Percentiles rank a stretch among this genome's conserved stretches.
Evolutionary conservation across 495 filamentous ascomycete genomes (phyloP).

Genomic region (Amphirosellinia nigrospora): DNA sequence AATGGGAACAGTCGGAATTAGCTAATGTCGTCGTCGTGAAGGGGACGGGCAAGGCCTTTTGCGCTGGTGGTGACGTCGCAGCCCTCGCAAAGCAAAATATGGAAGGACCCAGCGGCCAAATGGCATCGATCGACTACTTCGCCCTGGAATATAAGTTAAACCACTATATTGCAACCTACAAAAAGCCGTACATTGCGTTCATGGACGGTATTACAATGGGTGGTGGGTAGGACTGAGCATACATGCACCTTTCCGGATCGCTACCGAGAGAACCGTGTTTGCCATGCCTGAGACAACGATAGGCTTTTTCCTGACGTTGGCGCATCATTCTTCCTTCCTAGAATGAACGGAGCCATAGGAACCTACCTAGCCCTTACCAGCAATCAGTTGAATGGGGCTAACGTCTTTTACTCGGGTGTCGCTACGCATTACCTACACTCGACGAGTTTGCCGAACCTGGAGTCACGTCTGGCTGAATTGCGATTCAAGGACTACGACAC

Average conservation of each 20-base stretch:
- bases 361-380: conserved; percentile 93
- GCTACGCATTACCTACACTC: conserved; percentile 97
- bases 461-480: conserved; percentile 85
- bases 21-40: conserved; percentile 93
- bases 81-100: conserved; percentile 75
- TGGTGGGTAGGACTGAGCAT: conserved; percentile 93
- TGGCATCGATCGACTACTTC: conserved; percentile 82
- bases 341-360: conserved; percentile 81
- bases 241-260: conserved; percentile 94
- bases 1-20: conserved; percentile 93
- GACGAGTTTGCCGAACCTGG: conserved; percentile 76
- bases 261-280: conserved; percentile 92
- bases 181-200: conserved; percentile 91
- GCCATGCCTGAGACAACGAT: conserved; percentile 99
- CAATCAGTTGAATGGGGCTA: conserved; percentile 76
- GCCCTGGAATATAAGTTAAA: conserved; percentile 91
- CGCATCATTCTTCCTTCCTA: conserved; percentile 90
- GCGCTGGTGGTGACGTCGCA: conserved; percentile 89
- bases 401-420: conserved; percentile 82
- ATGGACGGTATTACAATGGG: conserved; percentile 99
- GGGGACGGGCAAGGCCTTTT: conserved; percentile 82
- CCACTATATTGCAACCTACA: conserved; percentile 92
- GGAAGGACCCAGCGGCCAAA: conserved; percentile 67
- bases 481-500: conserved; percentile 77
- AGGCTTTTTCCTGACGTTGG: conserved; percentile 98